These are phyloP conservation scores for Ilyonectria sp. DNA, from an alignment of 2,329 filamentous ascomycete species.

Conservation along the genomic window DNA sequence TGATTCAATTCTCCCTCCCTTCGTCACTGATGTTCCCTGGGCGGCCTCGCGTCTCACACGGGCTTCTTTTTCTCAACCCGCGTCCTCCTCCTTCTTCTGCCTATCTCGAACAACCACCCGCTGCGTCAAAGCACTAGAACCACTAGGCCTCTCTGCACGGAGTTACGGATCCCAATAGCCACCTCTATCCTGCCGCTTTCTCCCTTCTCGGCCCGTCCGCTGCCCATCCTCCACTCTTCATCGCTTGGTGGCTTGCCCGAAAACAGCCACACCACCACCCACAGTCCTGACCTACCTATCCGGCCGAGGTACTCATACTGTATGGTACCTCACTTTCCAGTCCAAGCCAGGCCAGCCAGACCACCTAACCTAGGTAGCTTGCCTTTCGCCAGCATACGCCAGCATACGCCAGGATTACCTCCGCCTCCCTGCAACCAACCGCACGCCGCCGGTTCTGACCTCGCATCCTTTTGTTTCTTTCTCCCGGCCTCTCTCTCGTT, in stretches of 20 bases:
- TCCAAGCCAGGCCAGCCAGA: constrained; percentile 12
- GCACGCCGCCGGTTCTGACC: constrained; percentile 34
- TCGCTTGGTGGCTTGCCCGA: constrained; percentile 22
- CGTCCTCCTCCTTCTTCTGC: neutral
- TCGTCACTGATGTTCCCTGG: neutral
- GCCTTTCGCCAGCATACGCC: constrained; percentile 13
- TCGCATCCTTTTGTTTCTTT: constrained; percentile 35
- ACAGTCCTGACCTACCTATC: constrained; percentile 13
- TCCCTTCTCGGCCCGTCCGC: constrained; percentile 26
- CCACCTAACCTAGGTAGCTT: constrained; percentile 20
- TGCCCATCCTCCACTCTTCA: constrained; percentile 10
- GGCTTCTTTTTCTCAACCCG: neutral
- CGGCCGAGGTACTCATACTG: constrained; percentile 24
- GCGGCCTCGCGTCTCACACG: neutral
- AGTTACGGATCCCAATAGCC: constrained; percentile 15
- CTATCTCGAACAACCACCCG: neutral
- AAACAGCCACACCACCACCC: constrained; percentile 28
- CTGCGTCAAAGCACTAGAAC: neutral
- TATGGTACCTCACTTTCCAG: constrained; percentile 13
- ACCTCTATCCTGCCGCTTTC: constrained; percentile 12
- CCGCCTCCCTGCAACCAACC: constrained; percentile 32
- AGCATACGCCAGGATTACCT: constrained; percentile 3
- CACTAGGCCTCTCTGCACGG: constrained; percentile 11
- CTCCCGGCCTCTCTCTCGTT: constrained; percentile 38
- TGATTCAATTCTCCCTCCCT: constrained; percentile 22